Percentiles rank a stretch among this genome's conserved stretches.
Evolutionary conservation across 257 asterid species (phyloP).

Genomic region (Anisodus acutangulus): DNA sequence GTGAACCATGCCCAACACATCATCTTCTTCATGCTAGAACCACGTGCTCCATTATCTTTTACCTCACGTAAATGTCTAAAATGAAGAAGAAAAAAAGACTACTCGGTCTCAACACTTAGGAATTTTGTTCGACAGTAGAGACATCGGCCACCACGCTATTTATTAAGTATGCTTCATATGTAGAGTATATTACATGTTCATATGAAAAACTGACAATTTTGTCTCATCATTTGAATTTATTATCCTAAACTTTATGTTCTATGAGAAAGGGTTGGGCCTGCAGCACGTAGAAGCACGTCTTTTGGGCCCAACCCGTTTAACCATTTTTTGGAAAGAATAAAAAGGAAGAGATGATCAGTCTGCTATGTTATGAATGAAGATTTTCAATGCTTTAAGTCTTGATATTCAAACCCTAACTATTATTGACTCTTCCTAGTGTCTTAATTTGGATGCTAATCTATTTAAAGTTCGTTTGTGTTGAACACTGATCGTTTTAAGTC

Average conservation of each 20-base stretch:
- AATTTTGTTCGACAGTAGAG: not conserved
- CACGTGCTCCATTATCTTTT: constrained; percentile 24
- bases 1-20: constrained; percentile 13
- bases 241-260: not conserved
- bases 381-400: not conserved
- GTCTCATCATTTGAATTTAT: not conserved
- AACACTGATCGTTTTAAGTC: too few relatives aligned
- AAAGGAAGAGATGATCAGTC: not conserved
- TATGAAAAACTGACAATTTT: not conserved
- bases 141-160: not conserved
- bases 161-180: too few relatives aligned
- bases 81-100: too few relatives aligned
- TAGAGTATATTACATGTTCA: too few relatives aligned
- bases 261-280: not conserved
- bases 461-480: too few relatives aligned
- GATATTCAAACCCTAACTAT: too few relatives aligned
- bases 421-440: too few relatives aligned
- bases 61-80: not conserved
- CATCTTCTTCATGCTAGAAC: not conserved
- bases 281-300: not conserved
- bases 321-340: not conserved
- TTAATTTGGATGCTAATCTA: too few relatives aligned
- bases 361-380: not conserved
- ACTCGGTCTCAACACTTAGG: too few relatives aligned
- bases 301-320: not conserved